phyloP scores from a whole-genome alignment of 345 rosid genomes.

The Acer saccharum region DNA sequence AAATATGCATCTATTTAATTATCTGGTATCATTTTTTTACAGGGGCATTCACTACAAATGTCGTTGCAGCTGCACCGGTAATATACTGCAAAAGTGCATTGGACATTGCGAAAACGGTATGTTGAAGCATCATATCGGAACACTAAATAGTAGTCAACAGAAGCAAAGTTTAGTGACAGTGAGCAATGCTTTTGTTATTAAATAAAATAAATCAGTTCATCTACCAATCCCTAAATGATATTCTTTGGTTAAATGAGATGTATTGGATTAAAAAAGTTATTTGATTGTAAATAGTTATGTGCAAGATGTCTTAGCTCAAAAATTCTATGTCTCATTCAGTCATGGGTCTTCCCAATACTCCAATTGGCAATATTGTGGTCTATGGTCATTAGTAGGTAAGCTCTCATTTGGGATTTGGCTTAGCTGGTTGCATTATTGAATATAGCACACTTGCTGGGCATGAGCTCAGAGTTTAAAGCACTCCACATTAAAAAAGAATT shows the following conservation, averaged over 20 bases:
- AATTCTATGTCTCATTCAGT: background rate
- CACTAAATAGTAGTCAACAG: background rate
- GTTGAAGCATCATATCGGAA: constrained; percentile 1
- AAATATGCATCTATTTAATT: background rate
- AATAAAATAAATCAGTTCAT: background rate
- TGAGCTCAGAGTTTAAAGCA: background rate
- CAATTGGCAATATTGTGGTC: background rate
- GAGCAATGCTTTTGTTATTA: background rate
- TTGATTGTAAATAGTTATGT: background rate
- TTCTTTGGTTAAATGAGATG: background rate
- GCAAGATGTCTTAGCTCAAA: background rate
- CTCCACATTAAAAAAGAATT: background rate
- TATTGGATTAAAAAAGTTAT: background rate
- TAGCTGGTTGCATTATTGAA: background rate
- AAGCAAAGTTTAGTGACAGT: background rate
- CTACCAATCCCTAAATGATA: background rate
- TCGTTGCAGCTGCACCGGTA: constrained; percentile 97
- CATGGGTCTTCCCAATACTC: background rate
- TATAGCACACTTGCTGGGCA: background rate
- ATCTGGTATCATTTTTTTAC: constrained; percentile 17
- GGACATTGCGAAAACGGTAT: constrained; percentile 57
- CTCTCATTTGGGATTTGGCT: no score
- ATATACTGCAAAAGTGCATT: constrained; percentile 70
- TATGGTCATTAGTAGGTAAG: no score
- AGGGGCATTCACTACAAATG: constrained; percentile 83